phyloP scores from a whole-genome alignment of 352 stramenopile genomes.

The Elongisporangium prolatum region DNA sequence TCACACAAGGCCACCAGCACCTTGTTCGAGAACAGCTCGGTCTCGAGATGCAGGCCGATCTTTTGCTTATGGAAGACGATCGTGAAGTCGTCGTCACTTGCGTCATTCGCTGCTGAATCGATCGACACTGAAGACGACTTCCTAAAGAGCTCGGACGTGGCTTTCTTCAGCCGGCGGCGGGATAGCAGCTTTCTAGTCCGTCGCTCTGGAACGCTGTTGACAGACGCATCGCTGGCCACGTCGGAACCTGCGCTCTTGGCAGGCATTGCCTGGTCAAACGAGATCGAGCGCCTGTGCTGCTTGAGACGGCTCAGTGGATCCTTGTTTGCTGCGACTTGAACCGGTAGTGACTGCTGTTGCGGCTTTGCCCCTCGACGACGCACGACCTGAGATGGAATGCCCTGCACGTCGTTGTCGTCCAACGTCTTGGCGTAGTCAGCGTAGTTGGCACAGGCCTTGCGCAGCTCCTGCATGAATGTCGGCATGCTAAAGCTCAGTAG shows the following conservation, averaged over 20 bases:
- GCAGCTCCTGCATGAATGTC: slow-evolving; percentile 59
- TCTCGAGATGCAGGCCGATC: slow-evolving; percentile 68
- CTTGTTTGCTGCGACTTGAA: background rate
- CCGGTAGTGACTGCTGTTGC: slow-evolving; percentile 5
- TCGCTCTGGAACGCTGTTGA: background rate
- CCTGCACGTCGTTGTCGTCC: slow-evolving; percentile 26
- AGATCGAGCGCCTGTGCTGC: background rate
- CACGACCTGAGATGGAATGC: slow-evolving; percentile 52
- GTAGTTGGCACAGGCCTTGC: slow-evolving; percentile 55
- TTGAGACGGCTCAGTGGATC: background rate
- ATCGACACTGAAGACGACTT: slow-evolving; percentile 6
- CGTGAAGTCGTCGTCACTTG: slow-evolving; percentile 39
- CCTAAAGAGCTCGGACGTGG: slow-evolving; percentile 19
- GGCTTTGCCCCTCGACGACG: slow-evolving; percentile 18
- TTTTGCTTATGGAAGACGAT: slow-evolving; percentile 57
- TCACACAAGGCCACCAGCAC: slow-evolving; percentile 61
- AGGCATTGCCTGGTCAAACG: background rate
- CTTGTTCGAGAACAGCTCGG: slow-evolving; percentile 49
- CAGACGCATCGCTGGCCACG: slow-evolving; percentile 3
- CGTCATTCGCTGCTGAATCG: background rate
- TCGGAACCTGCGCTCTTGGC: background rate
- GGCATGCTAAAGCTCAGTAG: slow-evolving; percentile 48
- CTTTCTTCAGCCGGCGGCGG: slow-evolving; percentile 19
- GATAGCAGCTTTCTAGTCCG: background rate
- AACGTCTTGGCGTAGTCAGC: slow-evolving; percentile 36